Evolutionary conservation across 495 filamentous ascomycete genomes (phyloP).

Genomic region (Aspergillus bertholletiae): DNA sequence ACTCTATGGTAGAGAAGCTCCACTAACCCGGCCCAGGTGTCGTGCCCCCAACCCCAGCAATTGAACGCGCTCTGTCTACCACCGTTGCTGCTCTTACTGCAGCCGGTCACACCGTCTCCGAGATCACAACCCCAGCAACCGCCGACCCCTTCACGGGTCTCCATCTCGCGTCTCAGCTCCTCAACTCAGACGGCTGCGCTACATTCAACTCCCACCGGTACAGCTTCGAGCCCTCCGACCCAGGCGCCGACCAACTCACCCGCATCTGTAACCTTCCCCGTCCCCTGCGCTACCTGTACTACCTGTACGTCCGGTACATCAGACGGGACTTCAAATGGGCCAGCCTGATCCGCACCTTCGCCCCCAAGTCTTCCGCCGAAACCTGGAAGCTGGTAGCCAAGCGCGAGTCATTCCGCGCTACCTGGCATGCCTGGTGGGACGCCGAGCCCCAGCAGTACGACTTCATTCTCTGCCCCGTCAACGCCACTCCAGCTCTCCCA

Average conservation of each 20-base stretch:
- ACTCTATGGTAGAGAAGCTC: too few species aligned
- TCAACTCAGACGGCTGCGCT: constrained; percentile 82
- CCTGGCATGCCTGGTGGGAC: constrained; percentile 83
- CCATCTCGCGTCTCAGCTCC: constrained; percentile 73
- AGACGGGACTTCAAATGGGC: constrained; percentile 74
- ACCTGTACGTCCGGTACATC: constrained; percentile 82
- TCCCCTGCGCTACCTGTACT: constrained; percentile 81
- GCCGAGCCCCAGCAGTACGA: constrained; percentile 62
- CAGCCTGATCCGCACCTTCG: constrained; percentile 67
- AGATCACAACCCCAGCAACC: constrained; percentile 62
- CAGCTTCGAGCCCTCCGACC: constrained; percentile 75
- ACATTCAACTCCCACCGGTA: constrained; percentile 78
- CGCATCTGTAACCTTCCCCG: constrained; percentile 70
- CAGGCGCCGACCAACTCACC: constrained; percentile 70
- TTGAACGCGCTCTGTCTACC: constrained; percentile 68
- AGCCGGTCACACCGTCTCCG: constrained; percentile 73
- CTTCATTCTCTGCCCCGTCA: constrained; percentile 78
- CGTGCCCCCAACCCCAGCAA: constrained; percentile 83
- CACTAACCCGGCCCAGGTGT: constrained; percentile 45
- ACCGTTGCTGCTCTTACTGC: constrained; percentile 63
- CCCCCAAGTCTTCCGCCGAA: constrained; percentile 64
- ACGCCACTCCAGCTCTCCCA: constrained; percentile 86
- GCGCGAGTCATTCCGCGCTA: constrained; percentile 71
- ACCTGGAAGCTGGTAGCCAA: constrained; percentile 77
- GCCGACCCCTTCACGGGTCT: constrained; percentile 68